Evolutionary conservation across 2,329 filamentous ascomycete genomes (phyloP), one percentile per base, ranked within the genome.

Genomic region (Colletotrichum sp.): DNA sequence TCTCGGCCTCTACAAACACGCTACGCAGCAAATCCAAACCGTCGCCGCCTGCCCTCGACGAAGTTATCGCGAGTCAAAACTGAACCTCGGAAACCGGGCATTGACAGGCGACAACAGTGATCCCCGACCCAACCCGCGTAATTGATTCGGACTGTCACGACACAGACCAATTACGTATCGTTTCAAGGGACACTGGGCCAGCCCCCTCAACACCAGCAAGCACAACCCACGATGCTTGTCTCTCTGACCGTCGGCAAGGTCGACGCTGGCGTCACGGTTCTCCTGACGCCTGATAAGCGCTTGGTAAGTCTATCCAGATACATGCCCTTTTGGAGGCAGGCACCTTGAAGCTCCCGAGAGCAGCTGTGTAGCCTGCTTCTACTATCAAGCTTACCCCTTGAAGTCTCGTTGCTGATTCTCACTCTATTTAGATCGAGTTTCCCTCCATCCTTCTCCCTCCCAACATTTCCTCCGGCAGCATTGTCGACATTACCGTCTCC

Each of bases 221-320:
- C 64, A 60, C 44, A 65, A 22, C 59, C 30, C 80, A 90, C 84
- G 67, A 98, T 99, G 97, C 91, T 98, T 83, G 95, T 99, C 87
- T 98, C 97, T 79, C 91, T 99, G 84, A 98, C 96, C 67, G 97
- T 99, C 86, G 97, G 97, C 89, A 99, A 99, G 89, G 97, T 99
- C 87, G 97, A 99, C 87, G 97, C 97, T 82, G 97, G 97, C 86
- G 96, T 99, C 83, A 98, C 97, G 66, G 97, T 99, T 77, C 93
- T 99, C 71, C 89, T 99, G 82, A 99, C 97, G 64, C 94, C 98
- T 83, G 97, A 99, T 86, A 98, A 98, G 87, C 94, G 97, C 83
- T 91, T 99, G 81, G 96, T 98, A 92, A 82, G 93, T 85, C 77
- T 61, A 77, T 72, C n/a, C 11, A 19, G 30, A 71, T 25, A 32